Evolutionary conservation across 768 basidiomycete genomes (phyloP).

Genomic region (Mrakia frigida): DNA sequence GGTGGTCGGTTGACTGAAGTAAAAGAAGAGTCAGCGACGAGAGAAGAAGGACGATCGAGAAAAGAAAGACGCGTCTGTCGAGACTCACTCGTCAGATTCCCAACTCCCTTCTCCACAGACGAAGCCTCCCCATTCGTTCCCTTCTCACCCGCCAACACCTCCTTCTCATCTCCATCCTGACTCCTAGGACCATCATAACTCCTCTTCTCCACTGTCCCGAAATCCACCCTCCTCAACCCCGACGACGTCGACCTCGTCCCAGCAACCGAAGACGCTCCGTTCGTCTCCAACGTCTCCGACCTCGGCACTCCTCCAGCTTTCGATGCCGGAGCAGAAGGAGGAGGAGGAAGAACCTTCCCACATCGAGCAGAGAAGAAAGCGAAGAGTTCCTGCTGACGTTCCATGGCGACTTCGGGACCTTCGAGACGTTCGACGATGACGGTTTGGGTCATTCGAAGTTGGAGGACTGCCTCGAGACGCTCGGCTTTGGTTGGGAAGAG

Average conservation of each 20-base stretch:
- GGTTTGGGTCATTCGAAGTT: slow-evolving; percentile 79
- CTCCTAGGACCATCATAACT: slow-evolving; percentile 4
- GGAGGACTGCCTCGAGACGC: slow-evolving; percentile 69
- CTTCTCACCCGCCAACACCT: not conserved
- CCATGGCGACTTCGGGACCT: slow-evolving; percentile 75
- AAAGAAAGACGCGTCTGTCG: not conserved
- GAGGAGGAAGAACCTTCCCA: slow-evolving; percentile 38
- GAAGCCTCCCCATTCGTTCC: not conserved
- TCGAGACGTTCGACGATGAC: slow-evolving; percentile 74
- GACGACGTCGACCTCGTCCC: not conserved
- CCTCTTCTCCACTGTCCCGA: slow-evolving; percentile 4
- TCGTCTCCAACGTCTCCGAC: slow-evolving; percentile 12
- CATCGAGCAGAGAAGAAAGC: slow-evolving; percentile 67
- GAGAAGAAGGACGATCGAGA: not conserved
- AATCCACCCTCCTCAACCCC: not conserved
- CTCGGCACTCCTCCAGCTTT: not conserved
- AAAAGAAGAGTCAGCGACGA: no score
- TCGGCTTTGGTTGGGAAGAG: slow-evolving; percentile 52
- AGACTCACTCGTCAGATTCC: not conserved
- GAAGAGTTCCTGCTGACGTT: slow-evolving; percentile 77
- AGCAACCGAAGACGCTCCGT: not conserved
- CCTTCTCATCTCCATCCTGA: not conserved
- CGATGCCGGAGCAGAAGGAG: not conserved
- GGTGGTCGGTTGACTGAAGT: not conserved
- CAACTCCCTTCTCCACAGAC: not conserved